Evolutionary conservation across 2,329 filamentous ascomycete genomes (phyloP), one percentile per base, ranked within the genome.

Genomic region (Trematosphaeria pertusa): DNA sequence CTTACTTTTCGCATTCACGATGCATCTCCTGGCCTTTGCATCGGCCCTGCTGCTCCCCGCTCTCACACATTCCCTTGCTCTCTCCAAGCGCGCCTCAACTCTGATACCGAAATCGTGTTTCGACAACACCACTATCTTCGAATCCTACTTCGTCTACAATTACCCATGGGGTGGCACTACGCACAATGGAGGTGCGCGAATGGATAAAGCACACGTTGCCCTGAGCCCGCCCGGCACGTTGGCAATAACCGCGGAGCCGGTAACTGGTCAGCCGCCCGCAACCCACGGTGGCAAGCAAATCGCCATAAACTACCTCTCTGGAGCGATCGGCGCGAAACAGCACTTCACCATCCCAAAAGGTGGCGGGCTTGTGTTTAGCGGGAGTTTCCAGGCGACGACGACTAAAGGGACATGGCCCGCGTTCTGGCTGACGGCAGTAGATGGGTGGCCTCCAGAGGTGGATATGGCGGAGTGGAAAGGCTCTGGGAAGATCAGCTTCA

Each of bases 401-500:
- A 58, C 56, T 5, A 55, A 70, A 48, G 75, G 79, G 5, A 82
- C 80, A 0, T 84, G 81, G 82, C 81, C 81, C 0, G 81, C 81
- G 0, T 84, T 84, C 56, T 84, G 81, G 81, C 65, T 84, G 11
- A 83, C 80, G 1, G 80, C 73, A 0, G 79, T 80, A 0, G 61
- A 79, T 34, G 72, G 75, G 0, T 84, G 82, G 81, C 81, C 81
- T 12, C 82, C 81, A 0, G 82, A 84, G 73, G 77, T 84, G 44
- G 81, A 84, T 59, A 74, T 84, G 66, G 81, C 81, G 1, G 81
- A 84, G 64, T 84, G 81, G 81, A 84, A 84, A 60, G 81, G 81
- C 11, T 73, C 64, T 24, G 80, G 80, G 12, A 77, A 80, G 58
- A 78, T 82, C 48, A 78, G 73, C 22, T 83, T 83, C 69, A 83